Evolutionary conservation across 2,329 filamentous ascomycete species (phyloP), one percentile per base, ranked within the genome.

Genomic region (Dactylellina cionopaga): DNA sequence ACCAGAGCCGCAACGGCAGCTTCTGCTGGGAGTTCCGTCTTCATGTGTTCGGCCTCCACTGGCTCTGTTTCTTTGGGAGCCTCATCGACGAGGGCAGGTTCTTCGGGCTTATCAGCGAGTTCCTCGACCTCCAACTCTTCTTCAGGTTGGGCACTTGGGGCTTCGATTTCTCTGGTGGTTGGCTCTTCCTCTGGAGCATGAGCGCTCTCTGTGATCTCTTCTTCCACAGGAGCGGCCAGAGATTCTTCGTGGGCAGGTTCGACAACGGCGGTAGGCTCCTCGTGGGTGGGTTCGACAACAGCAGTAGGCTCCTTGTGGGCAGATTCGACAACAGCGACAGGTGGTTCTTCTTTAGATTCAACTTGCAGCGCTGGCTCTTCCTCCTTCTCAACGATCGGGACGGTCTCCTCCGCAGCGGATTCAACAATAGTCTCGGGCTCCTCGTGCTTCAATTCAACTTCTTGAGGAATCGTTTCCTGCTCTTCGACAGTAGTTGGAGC

Each of bases 11-110:
- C 35, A 1, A n/a, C 27, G 2, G 37, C 25, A 5, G 27, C 46
- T 22, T 39, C 63, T 41, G 52, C 63, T 27, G 46, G 54, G 10
- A 39, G n/a, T n/a, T n/a, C 17, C 11, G 41, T 17, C 19, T 60
- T 41, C 13, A 49, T 49, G 15, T 31, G 41, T 19, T 60, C 41
- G 19, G 31, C n/a, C 35, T 66, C 35, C 11, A 35, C 29, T 31
- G 62, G 43, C 6, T n/a, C 13, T 29, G 15, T 37, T 33, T 54
- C 49, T 54, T n/a, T 17, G 13, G 49, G 49, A 22, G 33, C 31
- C 13, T 54, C 27, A 11, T 22, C 29, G 24, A 47, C 39, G 33
- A 31, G 11, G 19, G 27, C 55, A 24, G 31, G 31, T 29, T 29
- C 46, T 51, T 51, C 46, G n/a, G 24, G 15, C 5, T 6, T 11